These are phyloP conservation scores for Silybum marianum DNA, from an alignment of 129 eudicot species.

Conservation along the genomic window DNA sequence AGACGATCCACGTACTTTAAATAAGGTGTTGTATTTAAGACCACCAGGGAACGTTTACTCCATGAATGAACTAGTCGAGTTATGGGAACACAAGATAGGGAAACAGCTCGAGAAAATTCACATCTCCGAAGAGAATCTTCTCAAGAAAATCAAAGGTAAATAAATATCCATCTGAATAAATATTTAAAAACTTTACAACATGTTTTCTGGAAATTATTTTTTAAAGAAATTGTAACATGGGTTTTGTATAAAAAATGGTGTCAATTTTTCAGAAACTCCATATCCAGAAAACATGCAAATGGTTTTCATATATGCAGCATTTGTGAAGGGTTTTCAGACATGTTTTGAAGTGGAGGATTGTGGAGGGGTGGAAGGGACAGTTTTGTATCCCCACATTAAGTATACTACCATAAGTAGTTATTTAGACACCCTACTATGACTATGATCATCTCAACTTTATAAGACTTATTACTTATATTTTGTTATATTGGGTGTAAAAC, in stretches of 20 bases:
- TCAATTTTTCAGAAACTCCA: constrained; percentile 57
- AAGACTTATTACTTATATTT: background rate
- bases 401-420: constrained; percentile 67
- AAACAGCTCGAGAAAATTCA: constrained; percentile 60
- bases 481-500: background rate
- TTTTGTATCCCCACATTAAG: constrained; percentile 63
- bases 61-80: constrained; percentile 66
- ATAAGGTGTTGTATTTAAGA: constrained; percentile 66
- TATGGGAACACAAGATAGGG: constrained; percentile 83
- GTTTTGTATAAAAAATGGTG: background rate
- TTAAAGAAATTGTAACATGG: background rate
- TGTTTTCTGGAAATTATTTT: background rate
- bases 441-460: background rate
- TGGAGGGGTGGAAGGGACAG: constrained; percentile 77
- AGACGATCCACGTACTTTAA: constrained; percentile 79
- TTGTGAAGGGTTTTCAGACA: constrained; percentile 88
- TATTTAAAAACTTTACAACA: background rate
- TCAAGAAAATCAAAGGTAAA: constrained; percentile 73
- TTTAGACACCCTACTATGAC: constrained; percentile 60
- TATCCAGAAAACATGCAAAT: constrained; percentile 72
- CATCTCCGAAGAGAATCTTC: constrained; percentile 68
- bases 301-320: constrained; percentile 78
- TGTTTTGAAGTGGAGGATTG: constrained; percentile 61
- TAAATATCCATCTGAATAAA: background rate
- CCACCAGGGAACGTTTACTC: constrained; percentile 80